Base-by-base conservation (phyloP, 2,329 filamentous ascomycete species). In the Monilinia vaccinii-corymbosi region DNA sequence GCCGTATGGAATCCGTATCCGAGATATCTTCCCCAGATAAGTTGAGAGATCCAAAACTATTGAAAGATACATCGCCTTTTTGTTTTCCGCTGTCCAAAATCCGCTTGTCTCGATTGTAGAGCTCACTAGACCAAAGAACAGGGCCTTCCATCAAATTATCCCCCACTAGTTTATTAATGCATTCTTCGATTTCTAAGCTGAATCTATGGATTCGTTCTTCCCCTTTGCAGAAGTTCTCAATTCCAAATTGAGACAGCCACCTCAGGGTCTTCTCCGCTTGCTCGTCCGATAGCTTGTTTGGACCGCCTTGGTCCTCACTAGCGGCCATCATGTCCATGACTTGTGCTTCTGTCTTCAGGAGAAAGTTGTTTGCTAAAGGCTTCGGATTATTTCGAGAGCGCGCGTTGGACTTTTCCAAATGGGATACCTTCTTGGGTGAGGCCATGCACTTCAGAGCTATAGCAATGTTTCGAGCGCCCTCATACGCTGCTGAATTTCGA, bases 191-290 rank as follows among this genome's bases (percentile, higher is more conserved):
- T 71, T 97, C 94, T 65, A 91, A 88, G 70, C 88, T 94, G 73
- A 99, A 94, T 13, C 92, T 85, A 71, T 97, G 94, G 40, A 99
- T 93, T 55, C 94, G 80, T 74, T 99, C 94, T 72, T 99, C 94
- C 7, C 93, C 94, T 66, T 86, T 87, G 74, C 94, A 99, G 66
- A 97, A 93, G 70, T 96, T 96, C 71, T 95, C 91, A 36, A 97
- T 87, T 16, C 85, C 85, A 64, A 86, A 87, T 66, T 88, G 84
- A 52, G 88, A 84, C 57, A 97, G 78, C 91, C 93, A 99, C 60
- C 85, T 83, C 23, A 82, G 77, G 0, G 91, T 96, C 65, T 91
- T 85, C 56, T 95, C 90, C 0, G 92, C 87, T 72, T 97, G 94
- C 59, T 96, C 91, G 70, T 97, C 93, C n/a, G 90, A 92, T 14